These are phyloP conservation scores for Penicillium digitatum DNA, from an alignment of 2,329 filamentous ascomycete genomes.

Conservation along the genomic window DNA sequence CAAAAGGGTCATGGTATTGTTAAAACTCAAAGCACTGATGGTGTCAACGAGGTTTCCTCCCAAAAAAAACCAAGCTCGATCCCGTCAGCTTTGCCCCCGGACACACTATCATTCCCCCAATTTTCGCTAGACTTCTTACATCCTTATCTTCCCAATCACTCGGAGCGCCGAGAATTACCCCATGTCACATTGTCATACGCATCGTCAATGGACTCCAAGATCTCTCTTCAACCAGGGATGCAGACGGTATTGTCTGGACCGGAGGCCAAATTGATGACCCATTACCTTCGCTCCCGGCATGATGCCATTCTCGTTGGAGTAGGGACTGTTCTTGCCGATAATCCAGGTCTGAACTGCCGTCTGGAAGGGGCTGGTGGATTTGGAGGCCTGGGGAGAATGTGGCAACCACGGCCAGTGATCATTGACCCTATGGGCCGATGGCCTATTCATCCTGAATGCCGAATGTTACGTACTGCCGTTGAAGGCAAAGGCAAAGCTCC, in stretches of 20 bases:
- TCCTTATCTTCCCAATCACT: constrained; percentile 48
- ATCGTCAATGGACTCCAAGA: constrained; percentile 77
- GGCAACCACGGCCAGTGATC: constrained; percentile 76
- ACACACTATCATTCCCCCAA: constrained; percentile 46
- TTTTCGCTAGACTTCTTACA: constrained; percentile 47
- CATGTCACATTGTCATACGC: constrained; percentile 84
- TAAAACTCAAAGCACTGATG: constrained; percentile 24
- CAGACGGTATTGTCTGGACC: constrained; percentile 80
- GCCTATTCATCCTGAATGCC: constrained; percentile 57
- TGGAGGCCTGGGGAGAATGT: constrained; percentile 48
- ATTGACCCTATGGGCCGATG: constrained; percentile 77
- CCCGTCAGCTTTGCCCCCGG: constrained; percentile 29
- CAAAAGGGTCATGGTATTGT: constrained; percentile 44
- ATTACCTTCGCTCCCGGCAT: constrained; percentile 78
- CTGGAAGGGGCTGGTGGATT: constrained; percentile 59
- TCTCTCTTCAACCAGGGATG: constrained; percentile 72
- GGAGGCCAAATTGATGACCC: constrained; percentile 85
- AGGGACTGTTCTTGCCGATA: constrained; percentile 77
- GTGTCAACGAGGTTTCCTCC: constrained; percentile 7
- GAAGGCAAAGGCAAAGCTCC: constrained; percentile 67
- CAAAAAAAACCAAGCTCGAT: constrained; percentile 11
- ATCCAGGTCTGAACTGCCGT: constrained; percentile 81
- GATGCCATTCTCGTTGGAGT: constrained; percentile 81
- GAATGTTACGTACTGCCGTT: constrained; percentile 62
- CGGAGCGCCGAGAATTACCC: constrained; percentile 39